These are phyloP conservation scores for Onygenales sp. DNA, from an alignment of 2,329 filamentous ascomycete species.

Conservation along the genomic window DNA sequence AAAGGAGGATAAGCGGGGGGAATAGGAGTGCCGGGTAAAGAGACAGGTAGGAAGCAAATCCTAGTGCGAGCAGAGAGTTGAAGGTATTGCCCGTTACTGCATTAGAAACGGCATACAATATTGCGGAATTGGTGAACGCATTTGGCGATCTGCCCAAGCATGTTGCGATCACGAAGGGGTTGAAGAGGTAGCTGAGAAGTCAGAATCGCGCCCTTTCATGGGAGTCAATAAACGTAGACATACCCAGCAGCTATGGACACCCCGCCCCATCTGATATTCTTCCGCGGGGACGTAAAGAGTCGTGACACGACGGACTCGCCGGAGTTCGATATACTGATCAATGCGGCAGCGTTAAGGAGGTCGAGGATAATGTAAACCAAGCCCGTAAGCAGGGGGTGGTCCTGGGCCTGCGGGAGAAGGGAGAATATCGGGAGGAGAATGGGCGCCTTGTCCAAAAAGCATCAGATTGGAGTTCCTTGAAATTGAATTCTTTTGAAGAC, in stretches of 20 bases:
- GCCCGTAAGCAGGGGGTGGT: conserved; percentile 63
- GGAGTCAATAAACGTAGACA: conserved; percentile 16
- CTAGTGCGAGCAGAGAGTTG: conserved; percentile 72
- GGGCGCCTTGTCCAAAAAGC: conserved; percentile 64
- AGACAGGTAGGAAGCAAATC: conserved; percentile 81
- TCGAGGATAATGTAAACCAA: conserved; percentile 75
- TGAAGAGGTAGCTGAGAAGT: conserved; percentile 71
- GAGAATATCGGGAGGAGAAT: conserved; percentile 86
- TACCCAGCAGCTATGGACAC: conserved; percentile 71
- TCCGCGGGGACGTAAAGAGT: conserved; percentile 69
- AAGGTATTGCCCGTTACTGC: conserved; percentile 65
- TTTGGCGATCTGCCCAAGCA: conserved; percentile 84
- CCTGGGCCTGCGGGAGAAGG: conserved; percentile 62
- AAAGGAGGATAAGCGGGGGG: conserved; percentile 69
- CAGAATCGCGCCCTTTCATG: background rate
- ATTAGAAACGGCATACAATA: conserved; percentile 72
- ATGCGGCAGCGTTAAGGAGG: conserved; percentile 67
- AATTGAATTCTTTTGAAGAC: background rate
- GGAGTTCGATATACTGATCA: conserved; percentile 71
- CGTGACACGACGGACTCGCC: conserved; percentile 66
- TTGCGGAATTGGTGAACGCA: conserved; percentile 79
- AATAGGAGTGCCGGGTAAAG: conserved; percentile 85
- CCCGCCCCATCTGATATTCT: conserved; percentile 63
- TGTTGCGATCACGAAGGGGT: conserved; percentile 84
- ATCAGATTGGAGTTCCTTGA: background rate